Evolutionary conservation across 345 rosid genomes (phyloP), one percentile per base, ranked within the genome.

Genomic region (Geranium rotundifolium): DNA sequence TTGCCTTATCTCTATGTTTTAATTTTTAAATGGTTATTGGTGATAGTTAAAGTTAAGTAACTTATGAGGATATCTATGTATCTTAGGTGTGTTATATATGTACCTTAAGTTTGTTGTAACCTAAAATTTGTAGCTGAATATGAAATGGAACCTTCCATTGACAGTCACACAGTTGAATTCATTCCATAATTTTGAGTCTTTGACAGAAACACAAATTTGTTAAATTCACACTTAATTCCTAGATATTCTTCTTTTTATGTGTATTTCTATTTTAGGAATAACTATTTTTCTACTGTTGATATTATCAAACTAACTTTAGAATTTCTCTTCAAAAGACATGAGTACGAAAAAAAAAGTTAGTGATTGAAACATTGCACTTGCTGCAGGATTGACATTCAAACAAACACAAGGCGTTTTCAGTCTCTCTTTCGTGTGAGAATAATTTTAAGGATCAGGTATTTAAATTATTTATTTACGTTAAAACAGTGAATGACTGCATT

Each of bases 321-420:
- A 23, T 23, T 23, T 23, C 27, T 23, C 27, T 23, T 23, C 27
- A 23, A 23, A 23, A 23, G 27, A 23, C 27, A 23, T 23, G 27
- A 34, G 41, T 34, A 34, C 41, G 6, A 34, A 34, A 5, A 34
- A 31, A 34, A 23, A 23, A 0, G 27, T 23, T 66, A 39, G 57
- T 63, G 69, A 56, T 34, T 41, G 15, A 57, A 54, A 63, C 16
- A 46, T 54, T 37, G 16, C 31, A 12, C 17, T 29, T 57, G 39
- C 74, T 20, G 67, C 87, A 95, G 97, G 99, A 90, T 95, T 69
- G 99, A 95, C 73, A 85, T 88, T 65, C 99, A 90, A 77, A 77
- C 97, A 68, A 95, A 88, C 67, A 73, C 89, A 18, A 81, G 88
- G 71, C 95, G 81, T 54, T 95, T 90, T 75, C 90, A 84, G 60